Base-by-base conservation (phyloP, 1,284 basidiomycete species). In the Hypsizygus ulmarius region DNA sequence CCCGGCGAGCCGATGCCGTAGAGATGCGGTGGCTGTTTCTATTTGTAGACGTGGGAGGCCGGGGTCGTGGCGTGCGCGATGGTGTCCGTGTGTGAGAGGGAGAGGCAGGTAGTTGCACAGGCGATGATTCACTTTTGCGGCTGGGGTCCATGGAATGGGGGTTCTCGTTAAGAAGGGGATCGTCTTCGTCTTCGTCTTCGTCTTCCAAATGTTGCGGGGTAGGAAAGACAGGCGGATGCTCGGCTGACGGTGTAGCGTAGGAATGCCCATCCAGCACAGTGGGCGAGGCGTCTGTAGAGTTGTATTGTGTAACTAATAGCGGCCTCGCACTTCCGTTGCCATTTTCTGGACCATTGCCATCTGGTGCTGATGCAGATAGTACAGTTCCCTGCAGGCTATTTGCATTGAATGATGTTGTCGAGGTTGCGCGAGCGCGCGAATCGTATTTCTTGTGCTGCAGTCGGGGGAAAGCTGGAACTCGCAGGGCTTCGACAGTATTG, bases 331-430 rank as follows among this genome's bases (percentile, higher is more conserved):
- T n/a, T 39, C 41, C 7, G 25, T 19, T 19, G 28, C 25, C 12
- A 38, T 25, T 18, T 34, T 27, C 9, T 32, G 14, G 8, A 25
- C 29, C 15, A 42, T 38, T 27, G 37, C 14, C 10, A n/a, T 30
- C 14, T 32, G 29, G 27, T 35, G 39, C 30, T 30, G 25, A 11
- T 25, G 25, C 30, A 37, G 41, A 21, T 42, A 38, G 12, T 7
- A 45, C 30, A 39, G 51, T 49, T 30, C 56, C 60, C 19, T 64
- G 57, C 14, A 62, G 55, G 32, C 60, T 53, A 6, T 47, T 58
- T 0, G 67, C 64, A 43, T 63, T 66, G 36, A 69, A 67, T 7
- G 62, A 47, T 1, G 67, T 69, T n/a, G 57, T 58, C 15, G 64
- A 64, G n/a, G 58, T 64, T 16, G 54, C 44, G 7, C 62, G 59